These are phyloP conservation scores for Vaccinium myrtillus DNA, from an alignment of 148 eudicot genomes.

Conservation along the genomic window DNA sequence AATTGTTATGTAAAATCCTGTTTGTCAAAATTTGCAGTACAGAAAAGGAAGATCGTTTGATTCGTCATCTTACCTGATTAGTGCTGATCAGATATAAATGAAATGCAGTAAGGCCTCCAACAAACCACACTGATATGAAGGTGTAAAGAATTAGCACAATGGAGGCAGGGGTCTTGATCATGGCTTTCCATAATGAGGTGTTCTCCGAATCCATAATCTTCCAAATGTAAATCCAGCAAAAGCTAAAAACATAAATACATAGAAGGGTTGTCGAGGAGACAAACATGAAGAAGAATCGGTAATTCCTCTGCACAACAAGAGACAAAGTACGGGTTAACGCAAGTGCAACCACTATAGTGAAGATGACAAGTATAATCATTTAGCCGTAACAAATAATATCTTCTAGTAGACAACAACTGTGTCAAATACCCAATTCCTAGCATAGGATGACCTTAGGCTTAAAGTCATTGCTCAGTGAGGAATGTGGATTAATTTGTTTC, in stretches of 20 bases:
- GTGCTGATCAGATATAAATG: conserved; percentile 91
- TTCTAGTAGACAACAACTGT: not conserved
- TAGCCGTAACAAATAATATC: not conserved
- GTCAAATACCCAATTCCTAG: not conserved
- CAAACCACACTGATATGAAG: conserved; percentile 94
- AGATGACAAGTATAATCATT: not conserved
- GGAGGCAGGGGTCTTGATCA: conserved; percentile 93
- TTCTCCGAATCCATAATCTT: conserved; percentile 69
- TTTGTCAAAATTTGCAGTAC: not conserved
- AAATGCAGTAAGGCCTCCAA: conserved; percentile 93
- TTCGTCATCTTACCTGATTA: conserved; percentile 58
- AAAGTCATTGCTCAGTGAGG: not conserved
- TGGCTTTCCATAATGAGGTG: conserved; percentile 77
- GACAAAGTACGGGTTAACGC: not conserved
- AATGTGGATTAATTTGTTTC: not conserved
- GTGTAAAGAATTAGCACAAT: conserved; percentile 83
- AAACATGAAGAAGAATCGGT: conserved; percentile 97
- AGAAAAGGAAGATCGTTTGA: not conserved
- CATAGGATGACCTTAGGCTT: not conserved
- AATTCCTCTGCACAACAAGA: conserved; percentile 71
- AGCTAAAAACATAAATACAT: conserved; percentile 76
- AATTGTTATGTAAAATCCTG: not conserved
- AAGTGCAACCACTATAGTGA: not conserved
- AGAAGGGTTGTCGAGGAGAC: conserved; percentile 85
- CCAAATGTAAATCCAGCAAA: conserved; percentile 94